Evolutionary conservation across 139 green algal species (phyloP), one percentile per base, ranked within the genome.

Genomic region (Chlorella vulgaris): DNA sequence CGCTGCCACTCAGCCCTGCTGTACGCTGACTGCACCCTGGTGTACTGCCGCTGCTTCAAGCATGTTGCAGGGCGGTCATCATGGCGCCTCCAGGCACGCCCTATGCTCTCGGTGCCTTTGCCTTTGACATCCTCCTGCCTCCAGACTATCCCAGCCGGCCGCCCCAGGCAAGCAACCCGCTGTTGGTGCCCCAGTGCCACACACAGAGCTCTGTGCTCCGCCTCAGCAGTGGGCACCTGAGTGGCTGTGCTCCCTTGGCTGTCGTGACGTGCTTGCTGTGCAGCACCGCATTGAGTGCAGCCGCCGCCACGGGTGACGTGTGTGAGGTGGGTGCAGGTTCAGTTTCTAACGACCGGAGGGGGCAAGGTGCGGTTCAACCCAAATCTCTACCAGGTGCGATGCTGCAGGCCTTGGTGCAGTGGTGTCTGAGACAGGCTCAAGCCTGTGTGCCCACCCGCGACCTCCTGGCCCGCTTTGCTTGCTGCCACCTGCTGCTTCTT

Each of bases 371-470:
- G 91, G 3, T 94, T 94, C 79, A 95, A 95, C 81, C 91, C 91
- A 51, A 95, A 95, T 81, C 85, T 95, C n/a, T 95, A 96, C 70
- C 53, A 85, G 22, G 84, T n/a, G n/a, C n/a, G n/a, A n/a, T n/a
- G n/a, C n/a, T n/a, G n/a, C n/a, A n/a, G n/a, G n/a, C n/a, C n/a
- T n/a, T n/a, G n/a, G n/a, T n/a, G n/a, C n/a, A n/a, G n/a, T n/a
- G n/a, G n/a, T n/a, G n/a, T n/a, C n/a, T n/a, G n/a, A n/a, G n/a
- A n/a, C n/a, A n/a, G n/a, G n/a, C n/a, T n/a, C n/a, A n/a, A n/a
- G n/a, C n/a, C n/a, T n/a, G n/a, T n/a, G n/a, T n/a, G n/a, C n/a
- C n/a, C n/a, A n/a, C n/a, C n/a, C n/a, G n/a, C n/a, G n/a, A n/a
- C n/a, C n/a, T n/a, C n/a, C n/a, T n/a, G n/a, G n/a, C n/a, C n/a